Evolutionary conservation across 768 basidiomycete genomes (phyloP), one percentile per base, ranked within the genome.

Genomic region (Porphyrellus cyaneotinctus): DNA sequence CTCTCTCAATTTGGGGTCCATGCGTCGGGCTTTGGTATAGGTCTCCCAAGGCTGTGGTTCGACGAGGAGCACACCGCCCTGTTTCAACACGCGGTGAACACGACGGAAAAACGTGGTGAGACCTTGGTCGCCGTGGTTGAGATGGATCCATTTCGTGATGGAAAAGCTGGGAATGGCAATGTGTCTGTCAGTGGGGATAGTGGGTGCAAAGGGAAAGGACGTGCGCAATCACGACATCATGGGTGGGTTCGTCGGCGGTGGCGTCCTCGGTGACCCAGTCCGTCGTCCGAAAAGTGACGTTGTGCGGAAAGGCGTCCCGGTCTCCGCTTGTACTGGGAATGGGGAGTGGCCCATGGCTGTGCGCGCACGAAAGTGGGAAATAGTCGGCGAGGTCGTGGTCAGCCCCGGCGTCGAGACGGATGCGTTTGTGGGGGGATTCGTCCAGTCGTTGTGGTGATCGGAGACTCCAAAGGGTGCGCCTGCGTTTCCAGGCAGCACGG

Each of bases 101-200:
- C 83, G 80, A 3, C 64, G 70, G 62, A 95, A 95, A 67, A 94
- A 91, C 0, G 57, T 52, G 32, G 67, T 58, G n/a, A 95, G 60
- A 0, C 83, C 92, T 1, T 79, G 78, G 61, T 97, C 93, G 11
- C 88, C 87, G 12, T 75, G 74, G 58, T 93, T 85, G 11, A 95
- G 74, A 67, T 95, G 93, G 28, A 95, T 90, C 93, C 93, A 95
- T 70, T 94, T 95, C 0, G 91, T 82, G 39, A 95, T 70, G 0
- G 92, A 95, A 58, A 95, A 83, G 1, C 50, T 66, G 24, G 7
- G 4, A 17, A 31, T 15, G 31, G 18, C 12, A 15, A 20, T n/a
- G 13, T 8, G 30, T n/a, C 9, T 50, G 15, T 33, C 20, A 31
- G 23, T 20, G 9, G 37, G 24, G 7, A 12, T 8, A n/a, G 8